Evolutionary conservation across 2,329 filamentous ascomycete genomes (phyloP).

Genomic region (Niveomyces coronatus): DNA sequence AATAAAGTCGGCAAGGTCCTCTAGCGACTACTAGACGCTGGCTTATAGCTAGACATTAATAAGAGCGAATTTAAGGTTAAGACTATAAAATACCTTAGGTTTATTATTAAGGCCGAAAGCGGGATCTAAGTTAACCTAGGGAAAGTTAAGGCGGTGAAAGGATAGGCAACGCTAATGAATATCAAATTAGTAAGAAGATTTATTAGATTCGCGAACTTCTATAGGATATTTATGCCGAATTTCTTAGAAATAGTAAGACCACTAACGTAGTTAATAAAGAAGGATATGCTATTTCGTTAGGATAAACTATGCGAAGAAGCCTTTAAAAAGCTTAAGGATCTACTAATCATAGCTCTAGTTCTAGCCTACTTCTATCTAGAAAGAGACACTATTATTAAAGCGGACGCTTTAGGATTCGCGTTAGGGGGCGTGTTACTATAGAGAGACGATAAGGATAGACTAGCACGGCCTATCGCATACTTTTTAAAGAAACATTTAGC

Average conservation of each 20-base stretch:
- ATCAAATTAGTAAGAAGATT: constrained; percentile 9
- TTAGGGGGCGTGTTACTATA: background rate
- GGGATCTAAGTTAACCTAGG: background rate
- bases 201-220: no score
- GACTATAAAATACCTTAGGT: constrained; percentile 4
- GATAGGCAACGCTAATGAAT: constrained; percentile 1
- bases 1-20: background rate
- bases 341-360: background rate
- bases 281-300: background rate
- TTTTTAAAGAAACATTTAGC: background rate
- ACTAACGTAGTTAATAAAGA: constrained; percentile 5
- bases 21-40: background rate
- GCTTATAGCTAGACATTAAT: background rate
- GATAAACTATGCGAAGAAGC: background rate
- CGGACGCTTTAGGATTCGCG: background rate
- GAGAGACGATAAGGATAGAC: constrained; percentile 3
- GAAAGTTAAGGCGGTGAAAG: constrained; percentile 1
- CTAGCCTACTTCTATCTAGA: background rate
- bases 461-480: constrained; percentile 7
- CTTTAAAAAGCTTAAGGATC: background rate
- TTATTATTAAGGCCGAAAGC: constrained; percentile 6
- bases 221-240: constrained; percentile 11
- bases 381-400: constrained; percentile 1
- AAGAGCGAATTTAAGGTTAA: background rate
- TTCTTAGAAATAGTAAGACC: constrained; percentile 2